phyloP scores from a whole-genome alignment of 140 eudicot species.

The Ambrosia hybrid region DNA sequence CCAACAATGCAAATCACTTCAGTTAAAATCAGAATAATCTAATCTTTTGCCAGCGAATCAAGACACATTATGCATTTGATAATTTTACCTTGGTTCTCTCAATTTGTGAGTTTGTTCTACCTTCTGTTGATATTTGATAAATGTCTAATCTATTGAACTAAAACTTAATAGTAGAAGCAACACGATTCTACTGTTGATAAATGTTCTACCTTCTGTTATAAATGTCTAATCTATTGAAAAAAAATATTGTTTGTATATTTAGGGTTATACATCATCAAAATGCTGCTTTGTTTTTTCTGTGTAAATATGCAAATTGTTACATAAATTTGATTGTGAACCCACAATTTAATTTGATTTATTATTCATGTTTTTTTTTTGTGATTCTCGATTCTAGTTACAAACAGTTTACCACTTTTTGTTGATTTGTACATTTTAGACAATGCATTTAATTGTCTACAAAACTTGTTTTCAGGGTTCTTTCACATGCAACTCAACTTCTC shows the following conservation, averaged over 20 bases:
- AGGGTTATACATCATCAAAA: constrained; percentile 9
- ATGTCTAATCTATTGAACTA: constrained; percentile 6
- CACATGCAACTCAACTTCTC: constrained; percentile 33
- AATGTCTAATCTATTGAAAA: neutral
- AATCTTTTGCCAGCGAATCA: neutral
- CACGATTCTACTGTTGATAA: neutral
- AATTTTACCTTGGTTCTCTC: no score
- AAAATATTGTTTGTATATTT: neutral
- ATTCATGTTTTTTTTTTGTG: neutral
- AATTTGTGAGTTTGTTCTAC: neutral
- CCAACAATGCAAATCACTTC: no score
- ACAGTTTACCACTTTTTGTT: constrained; percentile 6
- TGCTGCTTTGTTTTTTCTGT: constrained; percentile 6
- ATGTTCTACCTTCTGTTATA: no score
- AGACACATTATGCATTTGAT: neutral
- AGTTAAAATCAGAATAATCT: neutral
- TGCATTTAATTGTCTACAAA: constrained; percentile 1
- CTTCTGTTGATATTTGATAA: constrained; percentile 13
- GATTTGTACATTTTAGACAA: constrained; percentile 15
- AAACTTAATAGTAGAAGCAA: constrained; percentile 10
- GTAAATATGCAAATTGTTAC: constrained; percentile 2
- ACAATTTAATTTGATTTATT: neutral
- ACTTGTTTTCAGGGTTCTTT: constrained; percentile 41
- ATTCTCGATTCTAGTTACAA: neutral
- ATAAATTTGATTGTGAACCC: neutral